Evolutionary conservation across 1,284 basidiomycete genomes (phyloP), one percentile per base, ranked within the genome.

Genomic region (Phellinidium pouzarii): DNA sequence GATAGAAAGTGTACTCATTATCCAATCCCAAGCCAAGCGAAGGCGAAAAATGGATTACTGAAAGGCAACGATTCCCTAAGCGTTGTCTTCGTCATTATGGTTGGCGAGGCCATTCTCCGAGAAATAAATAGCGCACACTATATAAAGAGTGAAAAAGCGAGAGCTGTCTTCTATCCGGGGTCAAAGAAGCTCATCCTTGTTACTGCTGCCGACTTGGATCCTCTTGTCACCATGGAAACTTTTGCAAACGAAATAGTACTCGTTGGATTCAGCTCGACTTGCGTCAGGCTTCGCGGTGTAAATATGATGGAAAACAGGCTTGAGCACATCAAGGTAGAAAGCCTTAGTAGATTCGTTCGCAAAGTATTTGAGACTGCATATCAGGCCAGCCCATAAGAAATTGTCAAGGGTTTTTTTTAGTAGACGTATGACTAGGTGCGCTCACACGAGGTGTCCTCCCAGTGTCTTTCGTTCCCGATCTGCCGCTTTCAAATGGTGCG

Each of bases 221-320:
- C n/a, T 17, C 14, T 55, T 43, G 38, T 57, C 53, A 11, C 71
- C 68, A 51, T 70, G 75, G 71, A 74, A 85, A 3, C 82, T 84
- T 52, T 76, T 71, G 61, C 87, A 90, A 3, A 91, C 65, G 71
- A 82, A 89, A 64, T 87, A 91, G 0, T 75, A 78, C 62, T 91
- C 87, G n/a, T 75, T 73, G 1, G 86, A 89, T 46, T 80, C 80
- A 0, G 75, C 60, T 6, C 87, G 77, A 57, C 87, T 89, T 0
- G 87, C 74, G 3, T 72, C 65, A 0, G 87, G 87, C 60, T 90
- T 90, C 57, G 79, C 66, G 59, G 71, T 79, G 17, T 71, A 66
- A 0, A 89, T 82, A 6, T 69, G 61, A 27, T 72, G 64, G 62
- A 91, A 91, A 58, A 75, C 69, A 0, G 77, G 77, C n/a, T 72